These are phyloP conservation scores for Saccharomyces mikatae DNA, from an alignment of 805 yeast species.

Conservation along the genomic window DNA sequence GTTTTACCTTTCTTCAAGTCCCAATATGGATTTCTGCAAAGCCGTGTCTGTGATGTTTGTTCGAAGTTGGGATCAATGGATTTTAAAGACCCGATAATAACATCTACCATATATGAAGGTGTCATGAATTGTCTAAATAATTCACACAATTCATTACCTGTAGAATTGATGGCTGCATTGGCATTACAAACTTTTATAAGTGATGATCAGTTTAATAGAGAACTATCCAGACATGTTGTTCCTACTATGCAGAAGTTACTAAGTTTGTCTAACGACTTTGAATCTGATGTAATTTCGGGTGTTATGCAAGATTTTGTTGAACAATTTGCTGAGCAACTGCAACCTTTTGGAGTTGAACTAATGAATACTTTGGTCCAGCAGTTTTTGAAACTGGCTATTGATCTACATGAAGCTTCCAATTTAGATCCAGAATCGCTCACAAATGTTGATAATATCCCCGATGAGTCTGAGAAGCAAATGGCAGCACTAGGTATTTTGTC, in stretches of 20 bases:
- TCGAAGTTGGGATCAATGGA: constrained; percentile 57
- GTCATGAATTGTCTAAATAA: constrained; percentile 35
- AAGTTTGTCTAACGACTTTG: constrained; percentile 68
- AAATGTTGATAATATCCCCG: constrained; percentile 31
- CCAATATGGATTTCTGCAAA: constrained; percentile 57
- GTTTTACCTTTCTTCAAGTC: constrained; percentile 69
- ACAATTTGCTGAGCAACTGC: constrained; percentile 74
- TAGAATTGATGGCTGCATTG: constrained; percentile 74
- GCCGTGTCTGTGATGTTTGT: constrained; percentile 62
- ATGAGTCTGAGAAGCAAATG: constrained; percentile 60
- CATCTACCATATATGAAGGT: constrained; percentile 39
- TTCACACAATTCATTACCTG: constrained; percentile 49
- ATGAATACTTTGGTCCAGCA: constrained; percentile 61
- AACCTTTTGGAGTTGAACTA: constrained; percentile 79
- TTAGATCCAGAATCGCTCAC: constrained; percentile 35
- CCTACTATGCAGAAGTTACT: constrained; percentile 77
- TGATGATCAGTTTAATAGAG: constrained; percentile 57
- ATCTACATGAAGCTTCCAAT: constrained; percentile 54
- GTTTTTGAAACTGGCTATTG: constrained; percentile 61
- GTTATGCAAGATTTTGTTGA: constrained; percentile 96
- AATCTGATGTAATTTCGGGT: constrained; percentile 76
- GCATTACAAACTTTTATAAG: constrained; percentile 75
- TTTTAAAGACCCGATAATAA: constrained; percentile 35
- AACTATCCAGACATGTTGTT: constrained; percentile 59
- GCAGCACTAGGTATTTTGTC: constrained; percentile 76